Evolutionary conservation across 148 eudicot genomes (phyloP), one percentile per base, ranked within the genome.

Genomic region (Polygonum aviculare): DNA sequence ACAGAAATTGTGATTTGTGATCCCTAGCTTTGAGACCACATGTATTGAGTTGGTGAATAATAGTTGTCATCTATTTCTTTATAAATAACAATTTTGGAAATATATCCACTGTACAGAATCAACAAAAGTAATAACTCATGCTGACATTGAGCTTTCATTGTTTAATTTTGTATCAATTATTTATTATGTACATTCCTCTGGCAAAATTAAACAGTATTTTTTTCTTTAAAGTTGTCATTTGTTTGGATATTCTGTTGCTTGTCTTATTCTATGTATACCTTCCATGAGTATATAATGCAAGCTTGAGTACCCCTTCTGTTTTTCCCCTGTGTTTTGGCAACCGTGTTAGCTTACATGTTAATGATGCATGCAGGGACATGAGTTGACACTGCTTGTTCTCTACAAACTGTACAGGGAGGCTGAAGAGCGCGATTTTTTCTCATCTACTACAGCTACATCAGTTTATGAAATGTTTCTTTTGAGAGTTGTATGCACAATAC

Each of bases 311-410:
- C 67, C 36, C 5, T 65, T 26, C 2, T 31, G 39, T 36, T 18
- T 60, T 38, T 31, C 33, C 11, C 7, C 18, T 65, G 16, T 36
- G 15, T 67, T 35, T 38, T 67, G 4, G 72, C 21, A 16, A 15
- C 4, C 38, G 41, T 36, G 44, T 36, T 35, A 35, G 41, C 83
- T 87, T 77, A 86, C 75, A 72, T 77, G 35, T 79, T 74, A 54
- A 6, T 75, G 73, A 73, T 85, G 48, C 80, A 73, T 84, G 77
- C 86, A 95, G 98, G 98, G 98, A 69, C 96, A 90, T 57, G 98
- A 95, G 89, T 89, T 95, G 83, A 95, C 98, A 50, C 80, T 95
- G 81, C 94, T 92, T 81, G 96, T 89, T 84, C 97, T 95, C 71
- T 95, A 88, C 86, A 88, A 87, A 82, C 79, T 95, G 76, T 90